Evolutionary conservation across 495 filamentous ascomycete species (phyloP), one percentile per base, ranked within the genome.

Genomic region (Apiosordaria backusii): DNA sequence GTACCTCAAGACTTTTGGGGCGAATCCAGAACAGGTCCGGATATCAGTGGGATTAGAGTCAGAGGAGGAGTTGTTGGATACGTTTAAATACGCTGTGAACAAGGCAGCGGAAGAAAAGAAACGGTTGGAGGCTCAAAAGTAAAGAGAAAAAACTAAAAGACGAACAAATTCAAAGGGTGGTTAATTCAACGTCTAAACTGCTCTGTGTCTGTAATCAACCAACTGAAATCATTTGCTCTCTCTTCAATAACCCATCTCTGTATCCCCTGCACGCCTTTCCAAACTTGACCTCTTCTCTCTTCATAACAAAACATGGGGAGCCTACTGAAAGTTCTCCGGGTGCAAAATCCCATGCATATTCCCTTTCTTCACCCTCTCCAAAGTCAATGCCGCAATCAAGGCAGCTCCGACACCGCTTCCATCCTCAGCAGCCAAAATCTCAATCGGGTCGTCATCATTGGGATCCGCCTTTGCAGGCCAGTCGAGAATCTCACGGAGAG

Each of bases 321-420:
- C n/a, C n/a, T 57, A 73, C 21, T 76, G 75, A 70, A 81, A 86
- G 65, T 85, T 85, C 73, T 90, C 88, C 54, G 86, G 86, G 78
- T 95, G 85, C 68, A 87, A 80, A 70, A 97, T 92, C 71, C 92
- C 92, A 35, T 87, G 89, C 72, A 88, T 67, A 73, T 93, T 92
- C 22, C 92, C 92, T 53, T 86, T 84, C 80, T 88, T 86, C 68
- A 93, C 87, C 25, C 92, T 82, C 85, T 97, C 91, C 76, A 97
- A 76, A 18, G 94, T 98, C 77, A 98, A 79, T 25, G 93, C 94
- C 18, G 94, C 94, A 82, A 98, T 97, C 57, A 97, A 79, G 0
- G 94, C 94, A 63, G 94, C 94, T 63, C 94, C 94, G n/a, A 98
- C 94, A 85, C 94, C 94, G 65, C 87, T 91, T 65, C 94, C 94